Base-by-base conservation (phyloP, 2,329 filamentous ascomycete genomes). In the Boeremia lycopersici region DNA sequence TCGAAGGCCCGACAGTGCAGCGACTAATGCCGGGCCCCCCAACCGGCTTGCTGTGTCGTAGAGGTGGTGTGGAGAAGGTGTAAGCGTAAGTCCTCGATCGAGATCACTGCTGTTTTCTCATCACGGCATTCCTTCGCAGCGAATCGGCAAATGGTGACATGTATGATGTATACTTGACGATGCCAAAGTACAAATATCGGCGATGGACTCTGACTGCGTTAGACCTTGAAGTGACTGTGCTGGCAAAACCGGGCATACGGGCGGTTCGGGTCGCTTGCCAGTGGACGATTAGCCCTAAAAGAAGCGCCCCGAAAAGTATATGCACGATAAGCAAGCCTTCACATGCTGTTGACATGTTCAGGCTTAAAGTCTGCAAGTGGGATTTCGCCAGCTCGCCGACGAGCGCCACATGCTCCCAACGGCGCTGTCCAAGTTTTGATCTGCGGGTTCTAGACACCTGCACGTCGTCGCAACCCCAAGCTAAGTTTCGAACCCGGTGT, bases 361-460 rank as follows among this genome's bases (percentile, higher is more conserved):
- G 17, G 17, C 30, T 46, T 35, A 30, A n/a, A 30, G 12, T n/a
- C 45, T 31, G 46, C 41, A 26, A 26, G 29, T 36, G 46, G 28
- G 10, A 19, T 45, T 39, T 35, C 36, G 28, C 35, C 51, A 49
- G 52, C 46, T 46, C 26, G 46, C 46, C 30, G 31, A 25, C n/a
- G 29, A 42, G 19, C 42, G 52, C 52, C 52, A 55, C 52, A 42
- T 31, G 33, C 38, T 41, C 51, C 48, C 51, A 44, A 50, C 52
- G 52, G 46, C 47, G 26, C 38, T 36, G 38, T 33, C 25, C 33
- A 41, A 34, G 54, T 48, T 48, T 31, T 33, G 53, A 56, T 56
- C 53, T 39, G 28, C 53, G 26, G 33, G 48, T 56, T 56, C 53
- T 52, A 52, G 53, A 56, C 53, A 48, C 6, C 28, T 55, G 47